Evolutionary conservation across 1,284 basidiomycete species (phyloP).

Genomic region (Cryptococcus wingfieldii): DNA sequence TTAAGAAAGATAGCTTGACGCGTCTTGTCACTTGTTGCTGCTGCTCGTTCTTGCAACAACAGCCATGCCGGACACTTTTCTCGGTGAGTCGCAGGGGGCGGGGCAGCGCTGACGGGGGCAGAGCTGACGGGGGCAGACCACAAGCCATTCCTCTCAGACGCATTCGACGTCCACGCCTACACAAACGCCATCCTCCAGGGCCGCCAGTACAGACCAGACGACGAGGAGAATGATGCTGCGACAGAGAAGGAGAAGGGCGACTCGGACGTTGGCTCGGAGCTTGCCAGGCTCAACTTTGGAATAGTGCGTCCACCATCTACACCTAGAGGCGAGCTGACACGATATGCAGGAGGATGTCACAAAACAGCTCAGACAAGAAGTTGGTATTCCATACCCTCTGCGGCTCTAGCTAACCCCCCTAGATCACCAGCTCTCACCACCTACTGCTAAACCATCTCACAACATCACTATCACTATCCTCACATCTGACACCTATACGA

Average conservation of each 20-base stretch:
- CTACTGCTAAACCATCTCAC: conserved; percentile 51
- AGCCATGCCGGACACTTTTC: not conserved
- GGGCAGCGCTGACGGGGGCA: not conserved
- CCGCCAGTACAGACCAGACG: conserved; percentile 61
- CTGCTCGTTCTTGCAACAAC: too few species aligned
- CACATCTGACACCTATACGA: conserved; percentile 39
- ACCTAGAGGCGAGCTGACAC: conserved; percentile 1
- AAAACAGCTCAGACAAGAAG: conserved; percentile 76
- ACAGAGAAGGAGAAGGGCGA: conserved; percentile 46
- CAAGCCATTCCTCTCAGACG: conserved; percentile 50
- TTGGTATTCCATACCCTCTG: conserved; percentile 48
- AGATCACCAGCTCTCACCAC: conserved; percentile 50
- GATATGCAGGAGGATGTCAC: conserved; percentile 67
- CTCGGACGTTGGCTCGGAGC: conserved; percentile 79
- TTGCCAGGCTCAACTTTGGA: conserved; percentile 73
- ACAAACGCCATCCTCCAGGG: conserved; percentile 81
- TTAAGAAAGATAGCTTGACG: not conserved
- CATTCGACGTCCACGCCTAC: conserved; percentile 81
- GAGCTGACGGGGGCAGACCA: conserved; percentile 30
- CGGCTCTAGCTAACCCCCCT: not conserved
- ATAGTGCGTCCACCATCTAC: conserved; percentile 50
- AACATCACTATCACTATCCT: conserved; percentile 64
- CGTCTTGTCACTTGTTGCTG: not conserved
- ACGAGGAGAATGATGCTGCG: conserved; percentile 26
- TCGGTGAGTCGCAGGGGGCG: not conserved